Evolutionary conservation across 2,329 filamentous ascomycete genomes (phyloP), one percentile per base, ranked within the genome.

Genomic region (Rhinocladiella mackenziei): DNA sequence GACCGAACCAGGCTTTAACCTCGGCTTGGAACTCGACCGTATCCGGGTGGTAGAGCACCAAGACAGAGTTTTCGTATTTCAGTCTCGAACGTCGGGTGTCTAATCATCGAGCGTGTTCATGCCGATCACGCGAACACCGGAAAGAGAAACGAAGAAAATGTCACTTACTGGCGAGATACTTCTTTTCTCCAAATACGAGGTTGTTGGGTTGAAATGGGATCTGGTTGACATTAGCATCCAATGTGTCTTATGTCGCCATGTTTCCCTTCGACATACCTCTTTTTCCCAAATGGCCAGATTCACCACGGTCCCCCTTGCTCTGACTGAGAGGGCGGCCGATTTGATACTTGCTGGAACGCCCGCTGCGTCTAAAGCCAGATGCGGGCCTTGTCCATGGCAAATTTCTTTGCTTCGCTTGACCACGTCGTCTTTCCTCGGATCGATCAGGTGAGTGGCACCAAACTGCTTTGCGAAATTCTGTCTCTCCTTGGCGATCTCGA

Each of bases 261-360:
- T 36, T 36, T 14, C 15, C 9, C 18, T n/a, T 32, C 29, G 15
- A 45, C 45, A 3, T 39, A 53, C 68, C 5, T 65, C 65, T 40
- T 71, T 76, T 56, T 80, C 77, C 77, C 77, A 83, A 2, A 83
- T 76, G 0, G 80, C 77, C n/a, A 83, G 71, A 48, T 83, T 83
- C 2, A 83, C 71, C 0, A 84, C 68, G 0, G 75, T 76, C 0
- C 79, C 80, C 25, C 74, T 67, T 0, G 70, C 67, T 36, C 71
- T 67, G 2, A 79, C 72, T 0, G 73, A 68, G 14, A 68, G 60
- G 29, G 71, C 76, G 54, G 62, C 77, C 53, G 48, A 58, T 26
- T 67, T 59, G 3, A 74, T 54, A n/a, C 67, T 74, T 1, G 65
- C 65, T n/a, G 73, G 68, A 14, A 81, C 76, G 5, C 80, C 80